A percentile compares a stretch with the other conserved stretches of the same genome.
Conservation (phyloP, 352 stramenopile species). For the Peronospora farinosa region DNA sequence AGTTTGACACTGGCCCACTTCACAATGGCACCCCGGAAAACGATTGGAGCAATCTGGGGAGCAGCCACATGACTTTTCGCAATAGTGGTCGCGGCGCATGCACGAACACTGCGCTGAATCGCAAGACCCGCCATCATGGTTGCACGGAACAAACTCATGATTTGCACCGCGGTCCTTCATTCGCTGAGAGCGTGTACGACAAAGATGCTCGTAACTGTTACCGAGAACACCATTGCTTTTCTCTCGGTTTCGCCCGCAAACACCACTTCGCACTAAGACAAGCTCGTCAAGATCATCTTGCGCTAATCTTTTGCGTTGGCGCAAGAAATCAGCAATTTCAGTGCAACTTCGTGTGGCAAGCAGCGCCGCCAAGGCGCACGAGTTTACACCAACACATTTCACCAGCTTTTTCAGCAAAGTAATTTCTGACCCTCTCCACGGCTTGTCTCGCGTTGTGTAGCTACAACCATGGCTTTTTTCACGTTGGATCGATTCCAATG, state of each 20-base stretch:
- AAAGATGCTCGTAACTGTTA: constrained; percentile 64
- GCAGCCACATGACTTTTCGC: constrained; percentile 62
- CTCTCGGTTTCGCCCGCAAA: constrained; percentile 21
- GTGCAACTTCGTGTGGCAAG: constrained; percentile 40
- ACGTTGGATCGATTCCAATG: not conserved
- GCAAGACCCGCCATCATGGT: constrained; percentile 48
- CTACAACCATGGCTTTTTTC: not conserved
- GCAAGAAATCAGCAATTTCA: constrained; percentile 29
- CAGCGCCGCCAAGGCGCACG: constrained; percentile 40
- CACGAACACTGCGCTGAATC: constrained; percentile 64
- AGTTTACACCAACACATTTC: constrained; percentile 28
- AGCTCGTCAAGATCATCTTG: constrained; percentile 15
- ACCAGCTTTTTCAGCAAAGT: constrained; percentile 40
- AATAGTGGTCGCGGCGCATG: constrained; percentile 81
- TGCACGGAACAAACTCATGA: constrained; percentile 65
- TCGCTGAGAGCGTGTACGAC: constrained; percentile 61
- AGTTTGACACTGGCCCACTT: constrained; percentile 48
- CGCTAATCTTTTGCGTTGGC: constrained; percentile 5
- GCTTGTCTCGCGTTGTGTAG: not conserved
- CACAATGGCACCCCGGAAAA: constrained; percentile 67
- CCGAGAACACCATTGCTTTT: constrained; percentile 33
- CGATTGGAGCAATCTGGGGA: constrained; percentile 64
- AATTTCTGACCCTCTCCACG: constrained; percentile 40
- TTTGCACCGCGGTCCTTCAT: constrained; percentile 79
- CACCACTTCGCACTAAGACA: constrained; percentile 11